Conservation (phyloP, 2,329 filamentous ascomycete genomes). For the Drechslerella stenobrocha region DNA sequence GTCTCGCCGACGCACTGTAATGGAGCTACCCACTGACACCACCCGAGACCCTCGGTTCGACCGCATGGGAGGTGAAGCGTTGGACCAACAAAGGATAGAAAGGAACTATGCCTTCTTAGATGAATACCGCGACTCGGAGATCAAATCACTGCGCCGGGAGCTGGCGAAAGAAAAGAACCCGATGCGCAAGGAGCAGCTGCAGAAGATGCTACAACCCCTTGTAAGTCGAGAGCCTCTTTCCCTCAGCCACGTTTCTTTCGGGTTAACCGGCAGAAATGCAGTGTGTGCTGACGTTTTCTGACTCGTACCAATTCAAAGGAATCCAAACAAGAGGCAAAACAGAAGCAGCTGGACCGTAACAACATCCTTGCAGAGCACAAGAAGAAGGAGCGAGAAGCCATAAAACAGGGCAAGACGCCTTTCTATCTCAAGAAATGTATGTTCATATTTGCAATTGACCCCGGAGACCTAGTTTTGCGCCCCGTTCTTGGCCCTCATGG, state of each 20-base stretch:
- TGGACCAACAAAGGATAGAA: slow-evolving; percentile 65
- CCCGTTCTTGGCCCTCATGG: not conserved
- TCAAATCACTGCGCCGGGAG: slow-evolving; percentile 70
- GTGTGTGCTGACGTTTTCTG: slow-evolving; percentile 31
- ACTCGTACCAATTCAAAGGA: slow-evolving; percentile 57
- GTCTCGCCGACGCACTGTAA: slow-evolving; percentile 74
- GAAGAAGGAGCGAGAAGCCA: slow-evolving; percentile 77
- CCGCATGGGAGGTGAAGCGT: slow-evolving; percentile 61
- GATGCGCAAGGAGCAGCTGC: slow-evolving; percentile 68
- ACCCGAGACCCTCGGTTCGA: slow-evolving; percentile 88
- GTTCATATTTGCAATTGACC: slow-evolving; percentile 30
- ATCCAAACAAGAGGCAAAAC: slow-evolving; percentile 71
- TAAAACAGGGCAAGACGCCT: slow-evolving; percentile 85
- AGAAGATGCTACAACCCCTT: slow-evolving; percentile 74
- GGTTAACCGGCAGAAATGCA: slow-evolving; percentile 33
- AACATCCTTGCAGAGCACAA: slow-evolving; percentile 74
- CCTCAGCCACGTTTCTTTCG: slow-evolving; percentile 26
- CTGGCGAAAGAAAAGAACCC: slow-evolving; percentile 70
- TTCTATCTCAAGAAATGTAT: slow-evolving; percentile 85
- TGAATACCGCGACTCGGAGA: slow-evolving; percentile 81
- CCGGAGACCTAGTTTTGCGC: slow-evolving; percentile 35
- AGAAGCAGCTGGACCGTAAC: slow-evolving; percentile 70
- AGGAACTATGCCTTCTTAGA: slow-evolving; percentile 85
- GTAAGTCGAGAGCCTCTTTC: slow-evolving; percentile 41
- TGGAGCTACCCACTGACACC: slow-evolving; percentile 61